Conservation (phyloP, 768 basidiomycete genomes). For the Sutorius australiensis region DNA sequence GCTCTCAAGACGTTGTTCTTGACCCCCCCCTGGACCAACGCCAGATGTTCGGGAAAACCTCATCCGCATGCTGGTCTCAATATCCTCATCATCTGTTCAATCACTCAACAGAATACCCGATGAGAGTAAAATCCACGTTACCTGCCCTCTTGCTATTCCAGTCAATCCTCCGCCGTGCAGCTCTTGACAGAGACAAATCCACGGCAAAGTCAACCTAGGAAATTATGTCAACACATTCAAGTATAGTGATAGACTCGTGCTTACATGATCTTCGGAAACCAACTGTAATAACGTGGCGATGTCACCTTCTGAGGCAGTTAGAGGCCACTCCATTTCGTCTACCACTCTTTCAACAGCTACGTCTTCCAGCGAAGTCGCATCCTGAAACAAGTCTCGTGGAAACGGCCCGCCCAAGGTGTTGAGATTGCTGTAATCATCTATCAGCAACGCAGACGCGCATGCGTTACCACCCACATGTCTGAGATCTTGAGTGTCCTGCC, state of each 20-base stretch:
- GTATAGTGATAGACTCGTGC: slow-evolving; percentile 3
- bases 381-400: slow-evolving; percentile 61
- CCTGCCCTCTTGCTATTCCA: slow-evolving; percentile 92
- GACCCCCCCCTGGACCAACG: slow-evolving; percentile 14
- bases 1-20: slow-evolving; percentile 9
- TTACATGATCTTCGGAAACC: slow-evolving; percentile 77
- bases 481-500: slow-evolving; percentile 77
- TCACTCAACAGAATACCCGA: slow-evolving; percentile 5
- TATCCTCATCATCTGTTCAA: slow-evolving; percentile 72
- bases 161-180: slow-evolving; percentile 55
- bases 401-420: slow-evolving; percentile 64
- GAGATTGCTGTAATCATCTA: slow-evolving; percentile 49
- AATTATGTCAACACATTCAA: not conserved
- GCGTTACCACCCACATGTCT: slow-evolving; percentile 45
- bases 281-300: slow-evolving; percentile 70
- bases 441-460: not conserved
- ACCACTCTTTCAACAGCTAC: slow-evolving; percentile 45
- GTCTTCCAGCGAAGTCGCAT: slow-evolving; percentile 64
- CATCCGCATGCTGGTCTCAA: slow-evolving; percentile 64
- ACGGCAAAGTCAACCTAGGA: slow-evolving; percentile 67
- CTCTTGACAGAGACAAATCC: slow-evolving; percentile 59
- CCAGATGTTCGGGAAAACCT: slow-evolving; percentile 30
- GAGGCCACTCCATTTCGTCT: slow-evolving; percentile 73
- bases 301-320: slow-evolving; percentile 78
- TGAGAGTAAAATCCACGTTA: slow-evolving; percentile 26